phyloP scores from a whole-genome alignment of 306 rosid genomes.

The Datisca glomerata region DNA sequence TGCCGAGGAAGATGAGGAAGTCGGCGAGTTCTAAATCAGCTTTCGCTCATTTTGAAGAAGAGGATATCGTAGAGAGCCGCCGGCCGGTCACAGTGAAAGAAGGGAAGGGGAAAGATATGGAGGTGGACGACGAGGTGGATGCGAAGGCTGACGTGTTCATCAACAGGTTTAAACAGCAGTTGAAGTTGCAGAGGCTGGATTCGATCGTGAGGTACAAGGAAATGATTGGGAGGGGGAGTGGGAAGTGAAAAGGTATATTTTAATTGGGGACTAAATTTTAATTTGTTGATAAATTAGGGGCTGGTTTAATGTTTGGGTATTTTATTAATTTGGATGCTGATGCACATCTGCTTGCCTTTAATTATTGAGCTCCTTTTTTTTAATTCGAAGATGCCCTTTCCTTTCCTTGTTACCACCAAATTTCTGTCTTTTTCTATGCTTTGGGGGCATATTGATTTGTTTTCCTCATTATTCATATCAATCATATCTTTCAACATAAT shows the following conservation, averaged over 20 bases:
- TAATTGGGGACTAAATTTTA: too few relatives aligned
- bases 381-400: too few relatives aligned
- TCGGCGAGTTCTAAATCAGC: slow-evolving; percentile 67
- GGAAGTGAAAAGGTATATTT: slow-evolving; percentile 20
- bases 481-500: too few relatives aligned
- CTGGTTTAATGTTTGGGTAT: too few relatives aligned
- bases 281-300: too few relatives aligned
- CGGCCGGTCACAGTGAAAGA: slow-evolving; percentile 65
- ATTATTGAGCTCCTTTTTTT: too few relatives aligned
- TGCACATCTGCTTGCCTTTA: too few relatives aligned
- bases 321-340: too few relatives aligned
- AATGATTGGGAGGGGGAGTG: slow-evolving; percentile 27
- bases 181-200: slow-evolving; percentile 72
- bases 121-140: slow-evolving; percentile 49
- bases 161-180: slow-evolving; percentile 68
- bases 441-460: too few relatives aligned
- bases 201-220: slow-evolving; percentile 55
- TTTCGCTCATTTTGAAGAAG: slow-evolving; percentile 44
- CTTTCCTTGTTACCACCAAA: too few relatives aligned
- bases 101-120: slow-evolving; percentile 13
- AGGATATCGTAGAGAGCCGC: slow-evolving; percentile 43
- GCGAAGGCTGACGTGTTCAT: slow-evolving; percentile 82
- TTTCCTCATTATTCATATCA: too few relatives aligned
- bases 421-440: too few relatives aligned
- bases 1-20: slow-evolving; percentile 62